Percentiles rank a stretch among this genome's conserved stretches.
Conservation (phyloP, 257 asterid species). For the Vinca minor region DNA sequence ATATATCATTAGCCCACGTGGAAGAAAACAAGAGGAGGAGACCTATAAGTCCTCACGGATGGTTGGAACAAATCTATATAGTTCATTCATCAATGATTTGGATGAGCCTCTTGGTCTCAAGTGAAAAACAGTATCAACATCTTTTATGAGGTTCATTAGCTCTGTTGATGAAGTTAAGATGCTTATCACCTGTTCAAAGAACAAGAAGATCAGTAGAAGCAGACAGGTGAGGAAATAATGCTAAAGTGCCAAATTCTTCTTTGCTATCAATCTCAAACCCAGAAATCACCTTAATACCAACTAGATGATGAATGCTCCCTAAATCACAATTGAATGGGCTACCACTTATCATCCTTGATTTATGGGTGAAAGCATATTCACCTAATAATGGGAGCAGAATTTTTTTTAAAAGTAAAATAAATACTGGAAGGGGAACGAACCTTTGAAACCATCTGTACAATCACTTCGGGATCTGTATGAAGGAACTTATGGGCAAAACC, state of each 20-base stretch:
- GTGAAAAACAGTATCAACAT: slow-evolving; percentile 59
- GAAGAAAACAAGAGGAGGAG: slow-evolving; percentile 3
- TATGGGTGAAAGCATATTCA: too few relatives aligned
- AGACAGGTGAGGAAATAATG: not conserved
- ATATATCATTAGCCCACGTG: not conserved
- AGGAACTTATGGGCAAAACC: slow-evolving; percentile 95
- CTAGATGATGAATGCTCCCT: too few relatives aligned
- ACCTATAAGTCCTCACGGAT: slow-evolving; percentile 74
- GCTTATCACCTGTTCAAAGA: slow-evolving; percentile 56
- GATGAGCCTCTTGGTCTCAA: slow-evolving; percentile 52
- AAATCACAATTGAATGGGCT: not conserved
- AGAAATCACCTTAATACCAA: not conserved
- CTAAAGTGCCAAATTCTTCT: not conserved
- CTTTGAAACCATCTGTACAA: slow-evolving; percentile 91
- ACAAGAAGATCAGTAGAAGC: not conserved
- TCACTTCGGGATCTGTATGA: slow-evolving; percentile 64
- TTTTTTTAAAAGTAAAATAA: too few relatives aligned
- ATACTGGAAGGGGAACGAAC: slow-evolving; percentile 34
- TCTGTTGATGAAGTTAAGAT: slow-evolving; percentile 61
- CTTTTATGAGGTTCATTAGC: slow-evolving; percentile 67
- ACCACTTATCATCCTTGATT: not conserved
- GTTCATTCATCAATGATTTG: slow-evolving; percentile 32
- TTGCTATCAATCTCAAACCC: not conserved
- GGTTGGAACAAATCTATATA: slow-evolving; percentile 52
- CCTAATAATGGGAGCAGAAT: too few relatives aligned